Conservation (phyloP, 75 land plant genomes). For the Cryptomeria japonica region DNA sequence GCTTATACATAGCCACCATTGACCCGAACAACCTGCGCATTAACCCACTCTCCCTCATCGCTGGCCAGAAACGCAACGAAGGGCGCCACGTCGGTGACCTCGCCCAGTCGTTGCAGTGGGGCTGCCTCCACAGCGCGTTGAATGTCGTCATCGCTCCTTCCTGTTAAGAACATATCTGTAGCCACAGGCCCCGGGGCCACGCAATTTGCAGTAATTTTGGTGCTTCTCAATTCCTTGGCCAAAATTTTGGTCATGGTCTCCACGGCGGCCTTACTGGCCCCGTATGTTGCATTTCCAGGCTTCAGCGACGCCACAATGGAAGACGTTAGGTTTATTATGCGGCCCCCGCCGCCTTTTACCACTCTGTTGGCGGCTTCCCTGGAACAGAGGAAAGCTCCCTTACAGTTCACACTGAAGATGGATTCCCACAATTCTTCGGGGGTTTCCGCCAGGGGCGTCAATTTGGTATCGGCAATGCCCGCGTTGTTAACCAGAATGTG, state of each 20-base stretch:
- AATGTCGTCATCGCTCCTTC: slow-evolving; percentile 19
- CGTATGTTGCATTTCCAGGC: slow-evolving; percentile 31
- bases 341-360: slow-evolving; percentile 24
- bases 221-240: slow-evolving; percentile 45
- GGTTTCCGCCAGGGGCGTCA: slow-evolving; percentile 20
- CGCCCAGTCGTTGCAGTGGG: slow-evolving; percentile 40
- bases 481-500: slow-evolving; percentile 29
- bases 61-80: slow-evolving; percentile 40
- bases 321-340: slow-evolving; percentile 32
- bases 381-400: slow-evolving; percentile 38
- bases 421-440: slow-evolving; percentile 23
- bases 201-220: slow-evolving; percentile 40
- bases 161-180: slow-evolving; percentile 38
- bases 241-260: slow-evolving; percentile 42
- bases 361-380: slow-evolving; percentile 40
- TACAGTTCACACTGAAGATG: slow-evolving; percentile 23
- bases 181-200: slow-evolving; percentile 54
- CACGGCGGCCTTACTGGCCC: slow-evolving; percentile 39
- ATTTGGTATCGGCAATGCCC: slow-evolving; percentile 10
- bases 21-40: slow-evolving; percentile 39
- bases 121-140: neutral
- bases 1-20: slow-evolving; percentile 9
- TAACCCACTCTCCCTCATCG: slow-evolving; percentile 46
- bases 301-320: slow-evolving; percentile 12
- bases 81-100: slow-evolving; percentile 27